These are phyloP conservation scores for Symmetrospora coprosmae DNA, from an alignment of 768 basidiomycete genomes.

Conservation along the genomic window DNA sequence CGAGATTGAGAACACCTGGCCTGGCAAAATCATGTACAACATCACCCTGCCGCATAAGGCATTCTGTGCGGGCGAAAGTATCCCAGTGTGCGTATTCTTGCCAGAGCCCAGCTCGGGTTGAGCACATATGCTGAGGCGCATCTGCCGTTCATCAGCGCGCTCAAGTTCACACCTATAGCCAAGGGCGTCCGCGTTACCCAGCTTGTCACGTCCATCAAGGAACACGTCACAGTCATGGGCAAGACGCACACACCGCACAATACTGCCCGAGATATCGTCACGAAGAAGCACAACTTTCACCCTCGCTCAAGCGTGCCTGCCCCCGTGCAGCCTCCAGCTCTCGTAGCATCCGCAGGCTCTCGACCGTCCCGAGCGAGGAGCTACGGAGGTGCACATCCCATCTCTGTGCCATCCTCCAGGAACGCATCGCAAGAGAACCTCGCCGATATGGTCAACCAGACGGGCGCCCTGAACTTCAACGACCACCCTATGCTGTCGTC, in stretches of 20 bases:
- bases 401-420: not conserved
- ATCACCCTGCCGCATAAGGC: constrained; percentile 83
- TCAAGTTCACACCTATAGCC: constrained; percentile 71
- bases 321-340: too few relatives aligned
- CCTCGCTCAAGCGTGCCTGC: not conserved
- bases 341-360: too few relatives aligned
- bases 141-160: too few relatives aligned
- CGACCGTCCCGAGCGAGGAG: too few relatives aligned
- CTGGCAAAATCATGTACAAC: constrained; percentile 82
- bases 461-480: not conserved
- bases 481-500: not conserved
- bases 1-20: constrained; percentile 94
- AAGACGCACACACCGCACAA: constrained; percentile 45
- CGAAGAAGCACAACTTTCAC: constrained; percentile 54
- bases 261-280: constrained; percentile 49
- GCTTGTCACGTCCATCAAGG: constrained; percentile 57
- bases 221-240: constrained; percentile 39
- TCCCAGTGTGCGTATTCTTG: constrained; percentile 62
- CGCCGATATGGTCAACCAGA: not conserved
- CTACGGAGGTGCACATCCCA: not conserved
- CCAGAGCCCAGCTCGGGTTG: too few relatives aligned
- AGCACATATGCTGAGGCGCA: too few relatives aligned
- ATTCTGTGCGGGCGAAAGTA: constrained; percentile 74
- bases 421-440: not conserved
- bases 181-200: constrained; percentile 66